These are phyloP conservation scores for Pythium volutum DNA, from an alignment of 352 stramenopile species.

Conservation along the genomic window DNA sequence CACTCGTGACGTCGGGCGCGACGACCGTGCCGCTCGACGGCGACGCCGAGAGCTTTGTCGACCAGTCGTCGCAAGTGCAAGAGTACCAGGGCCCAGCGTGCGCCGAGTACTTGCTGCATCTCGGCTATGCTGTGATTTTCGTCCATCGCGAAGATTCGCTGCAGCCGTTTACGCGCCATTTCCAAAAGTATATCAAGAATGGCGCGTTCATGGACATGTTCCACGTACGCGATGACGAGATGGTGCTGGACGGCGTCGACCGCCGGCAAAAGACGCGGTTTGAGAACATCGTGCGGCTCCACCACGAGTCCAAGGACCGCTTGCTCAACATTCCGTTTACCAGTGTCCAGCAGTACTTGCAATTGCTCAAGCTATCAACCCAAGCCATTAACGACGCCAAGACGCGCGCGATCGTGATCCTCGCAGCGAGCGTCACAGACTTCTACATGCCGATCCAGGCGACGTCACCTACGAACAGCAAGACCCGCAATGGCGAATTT, in stretches of 20 bases:
- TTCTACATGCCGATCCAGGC: conserved; percentile 59
- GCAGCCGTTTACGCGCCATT: conserved; percentile 80
- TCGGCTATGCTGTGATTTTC: conserved; percentile 83
- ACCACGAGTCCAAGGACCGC: conserved; percentile 60
- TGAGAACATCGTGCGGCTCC: conserved; percentile 58
- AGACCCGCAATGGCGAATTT: conserved; percentile 48
- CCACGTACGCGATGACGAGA: conserved; percentile 39
- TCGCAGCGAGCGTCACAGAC: conserved; percentile 78
- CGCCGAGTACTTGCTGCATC: conserved; percentile 74
- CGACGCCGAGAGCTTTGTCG: conserved; percentile 67
- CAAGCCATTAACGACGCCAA: conserved; percentile 54
- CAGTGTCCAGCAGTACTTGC: conserved; percentile 81
- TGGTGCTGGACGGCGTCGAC: conserved; percentile 68
- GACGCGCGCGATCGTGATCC: conserved; percentile 63
- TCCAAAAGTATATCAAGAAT: conserved; percentile 79
- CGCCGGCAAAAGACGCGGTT: conserved; percentile 60
- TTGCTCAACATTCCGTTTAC: conserved; percentile 76
- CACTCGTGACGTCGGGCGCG: conserved; percentile 77
- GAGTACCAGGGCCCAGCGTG: conserved; percentile 75
- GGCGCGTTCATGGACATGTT: conserved; percentile 85
- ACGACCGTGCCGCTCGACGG: conserved; percentile 75
- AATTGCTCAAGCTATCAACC: conserved; percentile 59
- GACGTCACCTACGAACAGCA: conserved; percentile 6
- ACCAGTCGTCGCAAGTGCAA: conserved; percentile 63
- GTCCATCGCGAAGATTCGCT: conserved; percentile 74